A percentile compares a stretch with the other conserved stretches of the same genome.
phyloP scores from a whole-genome alignment of 495 filamentous ascomycete species.

The Bacidia rubella region DNA sequence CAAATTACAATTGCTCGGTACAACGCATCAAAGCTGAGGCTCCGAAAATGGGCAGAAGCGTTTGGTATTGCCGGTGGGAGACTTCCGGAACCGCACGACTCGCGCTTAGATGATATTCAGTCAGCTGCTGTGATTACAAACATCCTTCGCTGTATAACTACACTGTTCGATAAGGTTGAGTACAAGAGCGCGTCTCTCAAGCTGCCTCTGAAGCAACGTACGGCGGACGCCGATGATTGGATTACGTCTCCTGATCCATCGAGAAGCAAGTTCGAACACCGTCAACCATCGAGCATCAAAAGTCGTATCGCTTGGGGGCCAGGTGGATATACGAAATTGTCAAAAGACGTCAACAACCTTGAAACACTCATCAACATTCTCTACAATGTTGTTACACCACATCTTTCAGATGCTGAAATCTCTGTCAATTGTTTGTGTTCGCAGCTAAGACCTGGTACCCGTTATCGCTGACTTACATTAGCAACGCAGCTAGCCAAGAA shows the following conservation, averaged over 20 bases:
- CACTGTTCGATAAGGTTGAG: slow-evolving; percentile 1
- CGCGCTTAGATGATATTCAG: slow-evolving; percentile 1
- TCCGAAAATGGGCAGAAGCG: slow-evolving; percentile 3
- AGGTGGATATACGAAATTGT: not conserved
- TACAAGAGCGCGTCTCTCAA: slow-evolving; percentile 1
- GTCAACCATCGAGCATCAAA: not conserved
- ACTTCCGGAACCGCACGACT: not conserved
- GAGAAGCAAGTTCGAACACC: not conserved
- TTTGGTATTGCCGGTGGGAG: slow-evolving; percentile 2
- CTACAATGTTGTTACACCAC: not conserved
- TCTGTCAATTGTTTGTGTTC: not conserved
- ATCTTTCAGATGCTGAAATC: not conserved
- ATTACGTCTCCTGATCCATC: not conserved
- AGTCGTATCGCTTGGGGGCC: not conserved
- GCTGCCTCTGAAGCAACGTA: not conserved
- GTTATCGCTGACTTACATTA: not conserved
- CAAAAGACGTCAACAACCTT: not conserved
- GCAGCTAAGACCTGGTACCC: too few species aligned
- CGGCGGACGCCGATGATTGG: not conserved
- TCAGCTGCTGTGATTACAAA: not conserved
- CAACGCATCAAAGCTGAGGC: not conserved
- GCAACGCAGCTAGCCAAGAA: too few species aligned
- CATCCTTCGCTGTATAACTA: not conserved
- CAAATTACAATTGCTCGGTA: not conserved
- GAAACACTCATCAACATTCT: not conserved